Conservation (phyloP, 2,329 filamentous ascomycete species). For the Penicillium concentricum region DNA sequence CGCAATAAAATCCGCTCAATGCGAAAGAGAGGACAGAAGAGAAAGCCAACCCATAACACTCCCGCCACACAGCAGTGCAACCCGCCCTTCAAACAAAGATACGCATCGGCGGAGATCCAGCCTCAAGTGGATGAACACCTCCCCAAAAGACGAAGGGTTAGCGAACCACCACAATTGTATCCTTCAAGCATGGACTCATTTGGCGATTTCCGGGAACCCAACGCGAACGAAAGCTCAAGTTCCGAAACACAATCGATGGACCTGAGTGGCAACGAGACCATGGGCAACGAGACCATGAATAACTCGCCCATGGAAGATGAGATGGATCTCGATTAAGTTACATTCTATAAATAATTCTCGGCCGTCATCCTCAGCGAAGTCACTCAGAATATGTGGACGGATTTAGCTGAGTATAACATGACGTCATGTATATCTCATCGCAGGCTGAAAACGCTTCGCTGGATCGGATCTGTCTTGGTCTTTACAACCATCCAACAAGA, state of each 20-base stretch:
- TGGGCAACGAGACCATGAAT: constrained; percentile 12
- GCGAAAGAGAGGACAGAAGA: constrained; percentile 34
- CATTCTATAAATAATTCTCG: background rate
- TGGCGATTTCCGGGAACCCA: constrained; percentile 17
- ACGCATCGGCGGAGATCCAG: constrained; percentile 12
- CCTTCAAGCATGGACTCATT: constrained; percentile 8
- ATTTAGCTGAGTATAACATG: constrained; percentile 19
- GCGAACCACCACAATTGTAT: constrained; percentile 17
- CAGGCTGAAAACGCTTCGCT: background rate
- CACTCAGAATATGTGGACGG: background rate
- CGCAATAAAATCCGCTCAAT: background rate
- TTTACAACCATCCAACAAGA: background rate
- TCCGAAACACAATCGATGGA: constrained; percentile 23
- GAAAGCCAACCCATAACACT: constrained; percentile 30
- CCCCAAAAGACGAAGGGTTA: constrained; percentile 29
- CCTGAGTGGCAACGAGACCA: constrained; percentile 15
- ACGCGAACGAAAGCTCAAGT: constrained; percentile 20
- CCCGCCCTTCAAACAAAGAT: constrained; percentile 2
- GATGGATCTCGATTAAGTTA: constrained; percentile 39
- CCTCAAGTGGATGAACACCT: constrained; percentile 13
- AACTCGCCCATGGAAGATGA: constrained; percentile 22
- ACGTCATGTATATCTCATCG: constrained; percentile 33
- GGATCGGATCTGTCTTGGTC: background rate
- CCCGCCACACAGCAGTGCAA: constrained; percentile 3
- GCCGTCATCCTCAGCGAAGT: background rate